Evolutionary conservation across 352 stramenopile genomes (phyloP), one percentile per base, ranked within the genome.

Genomic region (Phytophthora colocasiae): DNA sequence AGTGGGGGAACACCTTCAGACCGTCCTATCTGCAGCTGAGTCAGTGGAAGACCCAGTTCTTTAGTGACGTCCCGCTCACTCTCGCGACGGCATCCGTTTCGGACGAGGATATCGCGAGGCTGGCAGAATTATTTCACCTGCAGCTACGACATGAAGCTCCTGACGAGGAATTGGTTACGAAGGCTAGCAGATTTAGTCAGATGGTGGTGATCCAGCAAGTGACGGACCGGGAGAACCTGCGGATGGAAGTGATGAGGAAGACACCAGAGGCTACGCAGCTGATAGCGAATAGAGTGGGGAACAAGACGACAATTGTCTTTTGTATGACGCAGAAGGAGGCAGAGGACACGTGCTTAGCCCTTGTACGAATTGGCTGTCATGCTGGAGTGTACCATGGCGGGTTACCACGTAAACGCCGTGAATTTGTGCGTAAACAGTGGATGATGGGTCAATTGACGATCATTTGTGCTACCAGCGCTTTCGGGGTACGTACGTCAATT

Each of bases 391-490:
- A 93, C 52, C 87, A 95, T 43, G 85, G 83, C 15, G 87, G 84
- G 0, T 32, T 95, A 29, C 66, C 80, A 0, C 66, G 61, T 3
- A 85, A 80, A 22, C 78, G 83, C 7, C 74, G 87, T 7, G 82
- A 92, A 40, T 92, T 89, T 58, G 83, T 92, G 36, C 79, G 71
- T 4, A 90, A 90, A 45, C 85, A 92, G 58, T 95, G 87, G 87
- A 93, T 91, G 83, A 70, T 77, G 60, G 80, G 81, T 1, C 77
- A 89, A 36, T 60, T 92, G 41, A 89, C 83, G 3, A 63, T 91
- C 32, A 90, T 95, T 32, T 93, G 85, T 57, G 85, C 87, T 0
- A 95, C 87, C 0, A 92, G 80, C 57, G 85, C 87, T 2, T 93
- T 93, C 55, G 87, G 87, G 10, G 87, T 95, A 54, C 45, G 87